Base-by-base conservation (phyloP, 306 rosid species). In the Hylodesmum podocarpum region DNA sequence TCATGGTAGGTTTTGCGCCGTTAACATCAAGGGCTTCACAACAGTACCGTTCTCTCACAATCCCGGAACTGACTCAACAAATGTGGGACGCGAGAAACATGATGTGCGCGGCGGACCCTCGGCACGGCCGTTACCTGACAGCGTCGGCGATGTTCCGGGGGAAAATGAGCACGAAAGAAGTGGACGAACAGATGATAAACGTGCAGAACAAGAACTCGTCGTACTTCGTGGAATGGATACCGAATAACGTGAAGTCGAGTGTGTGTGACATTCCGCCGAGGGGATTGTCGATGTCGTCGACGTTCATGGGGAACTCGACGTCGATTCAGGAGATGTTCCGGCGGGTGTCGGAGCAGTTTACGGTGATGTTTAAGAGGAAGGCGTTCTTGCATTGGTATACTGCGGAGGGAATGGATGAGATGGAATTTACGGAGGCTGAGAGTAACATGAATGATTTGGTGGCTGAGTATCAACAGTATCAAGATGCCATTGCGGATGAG, bases 331-430 rank as follows among this genome's bases (percentile, higher is more conserved):
- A 93, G 80, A 93, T 93, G 98, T 93, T 93, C 44, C 50, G 98
- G 36, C 83, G 96, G 6, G 98, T 93, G 7, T 93, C 98, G 0
- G 98, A 93, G 74, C 97, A 93, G 77, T 93, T 93, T 78, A 93
- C 95, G 0, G 95, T 91, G 36, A 91, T 93, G 98, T 91, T 93
- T 71, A 89, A 94, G 80, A 85, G 96, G 49, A 93, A 93, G 89
- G 98, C 98, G 1, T 93, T 93, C 83, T 75, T 93, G 88, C 96
- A 93, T 80, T 93, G 96, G 97, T 93, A 93, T 80, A 93, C 96
- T 0, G 96, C 89, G 1, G 97, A 93, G 44, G 97, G 97, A 0
- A 90, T 93, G 97, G 96, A 93, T 81, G 97, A 93, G 75, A 93
- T 93, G 85, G 85, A 76, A 64, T 81, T 81, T 16, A 81, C 81